Conservation (phyloP, 2,329 filamentous ascomycete species). For the Colletotrichum graminicola region DNA sequence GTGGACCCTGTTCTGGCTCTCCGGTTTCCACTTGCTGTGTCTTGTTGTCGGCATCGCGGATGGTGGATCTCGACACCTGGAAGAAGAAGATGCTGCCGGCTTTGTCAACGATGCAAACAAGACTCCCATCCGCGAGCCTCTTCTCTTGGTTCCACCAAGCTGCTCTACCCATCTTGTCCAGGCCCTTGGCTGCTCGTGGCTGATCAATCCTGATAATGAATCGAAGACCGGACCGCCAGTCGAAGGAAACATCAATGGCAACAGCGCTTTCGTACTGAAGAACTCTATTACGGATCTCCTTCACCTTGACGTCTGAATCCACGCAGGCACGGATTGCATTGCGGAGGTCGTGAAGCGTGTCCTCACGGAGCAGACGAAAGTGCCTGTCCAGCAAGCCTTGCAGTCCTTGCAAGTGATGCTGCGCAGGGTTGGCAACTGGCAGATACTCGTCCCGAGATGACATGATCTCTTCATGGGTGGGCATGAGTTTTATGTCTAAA, state of each 20-base stretch:
- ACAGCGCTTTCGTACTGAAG: slow-evolving; percentile 18
- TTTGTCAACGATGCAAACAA: slow-evolving; percentile 62
- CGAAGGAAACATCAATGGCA: slow-evolving; percentile 51
- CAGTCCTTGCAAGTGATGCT: slow-evolving; percentile 52
- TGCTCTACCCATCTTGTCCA: slow-evolving; percentile 49
- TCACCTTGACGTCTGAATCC: slow-evolving; percentile 46
- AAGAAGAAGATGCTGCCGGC: slow-evolving; percentile 56
- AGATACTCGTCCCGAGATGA: slow-evolving; percentile 59
- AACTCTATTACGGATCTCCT: slow-evolving; percentile 47
- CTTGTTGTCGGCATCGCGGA: slow-evolving; percentile 42
- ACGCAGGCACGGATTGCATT: slow-evolving; percentile 53
- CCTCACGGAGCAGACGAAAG: slow-evolving; percentile 68
- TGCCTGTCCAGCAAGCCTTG: slow-evolving; percentile 65
- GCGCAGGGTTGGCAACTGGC: slow-evolving; percentile 55
- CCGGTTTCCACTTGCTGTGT: background rate
- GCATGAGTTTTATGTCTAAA: slow-evolving; percentile 60
- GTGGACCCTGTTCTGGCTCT: background rate
- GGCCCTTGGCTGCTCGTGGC: slow-evolving; percentile 49
- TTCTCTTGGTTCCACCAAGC: slow-evolving; percentile 65
- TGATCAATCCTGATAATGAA: slow-evolving; percentile 61
- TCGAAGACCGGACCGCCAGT: slow-evolving; percentile 56
- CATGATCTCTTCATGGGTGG: slow-evolving; percentile 61
- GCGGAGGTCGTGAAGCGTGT: slow-evolving; percentile 65
- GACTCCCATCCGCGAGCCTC: slow-evolving; percentile 60
- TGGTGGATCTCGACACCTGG: slow-evolving; percentile 52